These are phyloP conservation scores for Amanita molliuscula DNA, from an alignment of 768 basidiomycete species.

Conservation along the genomic window DNA sequence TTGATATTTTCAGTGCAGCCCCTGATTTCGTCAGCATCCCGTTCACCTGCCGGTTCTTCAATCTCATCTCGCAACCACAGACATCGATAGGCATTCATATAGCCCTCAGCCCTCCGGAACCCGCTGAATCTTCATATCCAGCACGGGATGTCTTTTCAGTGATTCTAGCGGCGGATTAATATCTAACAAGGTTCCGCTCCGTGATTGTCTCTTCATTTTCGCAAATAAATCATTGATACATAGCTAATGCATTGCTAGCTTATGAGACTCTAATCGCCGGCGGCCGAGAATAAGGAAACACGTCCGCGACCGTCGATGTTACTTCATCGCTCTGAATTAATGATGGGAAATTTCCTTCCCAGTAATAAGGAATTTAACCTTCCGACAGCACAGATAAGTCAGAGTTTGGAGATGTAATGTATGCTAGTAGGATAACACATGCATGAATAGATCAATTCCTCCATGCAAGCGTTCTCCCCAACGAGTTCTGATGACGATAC, in stretches of 20 bases:
- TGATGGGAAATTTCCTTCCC: neutral
- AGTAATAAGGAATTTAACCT: neutral
- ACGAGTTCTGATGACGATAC: neutral
- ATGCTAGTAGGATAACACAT: constrained; percentile 4
- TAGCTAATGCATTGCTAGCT: neutral
- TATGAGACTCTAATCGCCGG: neutral
- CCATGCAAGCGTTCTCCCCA: neutral
- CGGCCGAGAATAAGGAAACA: neutral
- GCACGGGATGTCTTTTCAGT: neutral
- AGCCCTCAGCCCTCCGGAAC: neutral
- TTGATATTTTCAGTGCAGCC: no score
- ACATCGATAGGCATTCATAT: no score
- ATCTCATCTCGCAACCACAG: no score
- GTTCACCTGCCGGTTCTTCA: no score
- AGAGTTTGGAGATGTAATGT: neutral
- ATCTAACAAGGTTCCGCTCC: neutral
- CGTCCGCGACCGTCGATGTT: neutral
- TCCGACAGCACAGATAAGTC: no score
- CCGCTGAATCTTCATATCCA: neutral
- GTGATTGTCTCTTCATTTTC: neutral
- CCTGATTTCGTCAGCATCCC: no score
- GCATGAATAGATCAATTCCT: neutral
- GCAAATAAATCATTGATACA: neutral
- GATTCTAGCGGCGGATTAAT: neutral
- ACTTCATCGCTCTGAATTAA: neutral